Evolutionary conservation across 2,329 filamentous ascomycete genomes (phyloP).

Genomic region (Colletotrichum chrysophilum): DNA sequence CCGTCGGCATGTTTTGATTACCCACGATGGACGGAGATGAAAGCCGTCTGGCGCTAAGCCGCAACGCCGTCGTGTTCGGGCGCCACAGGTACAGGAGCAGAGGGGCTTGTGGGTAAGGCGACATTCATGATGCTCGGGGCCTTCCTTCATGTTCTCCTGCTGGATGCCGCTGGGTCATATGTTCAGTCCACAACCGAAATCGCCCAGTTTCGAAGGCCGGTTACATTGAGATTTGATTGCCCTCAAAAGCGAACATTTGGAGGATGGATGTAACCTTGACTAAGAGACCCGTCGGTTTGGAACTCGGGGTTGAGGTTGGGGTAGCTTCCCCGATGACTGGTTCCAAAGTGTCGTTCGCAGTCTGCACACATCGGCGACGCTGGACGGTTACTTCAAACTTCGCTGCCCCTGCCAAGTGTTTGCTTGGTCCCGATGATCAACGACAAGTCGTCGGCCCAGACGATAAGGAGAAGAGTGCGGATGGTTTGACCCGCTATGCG

Average conservation of each 20-base stretch:
- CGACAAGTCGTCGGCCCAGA: background rate
- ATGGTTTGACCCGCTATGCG: background rate
- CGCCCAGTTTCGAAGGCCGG: background rate
- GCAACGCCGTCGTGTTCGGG: background rate
- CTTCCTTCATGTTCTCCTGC: background rate
- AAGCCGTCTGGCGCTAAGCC: background rate
- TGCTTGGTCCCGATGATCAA: background rate
- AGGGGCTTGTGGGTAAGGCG: background rate
- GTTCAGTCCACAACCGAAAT: background rate
- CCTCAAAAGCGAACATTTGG: background rate
- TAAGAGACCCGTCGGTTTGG: background rate
- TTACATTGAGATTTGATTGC: background rate
- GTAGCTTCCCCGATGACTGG: background rate
- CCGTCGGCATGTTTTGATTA: background rate
- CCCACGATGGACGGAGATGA: background rate
- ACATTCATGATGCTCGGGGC: background rate
- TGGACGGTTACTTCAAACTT: background rate
- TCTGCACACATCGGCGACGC: background rate
- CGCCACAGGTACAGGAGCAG: background rate
- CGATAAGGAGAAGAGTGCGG: background rate
- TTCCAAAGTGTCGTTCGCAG: background rate
- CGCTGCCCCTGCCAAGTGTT: background rate
- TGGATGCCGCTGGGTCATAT: no score
- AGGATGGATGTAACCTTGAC: background rate
- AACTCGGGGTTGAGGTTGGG: background rate